These are phyloP conservation scores for Cyberlindnera xylosilytica DNA, from an alignment of 805 yeast genomes.

Conservation along the genomic window DNA sequence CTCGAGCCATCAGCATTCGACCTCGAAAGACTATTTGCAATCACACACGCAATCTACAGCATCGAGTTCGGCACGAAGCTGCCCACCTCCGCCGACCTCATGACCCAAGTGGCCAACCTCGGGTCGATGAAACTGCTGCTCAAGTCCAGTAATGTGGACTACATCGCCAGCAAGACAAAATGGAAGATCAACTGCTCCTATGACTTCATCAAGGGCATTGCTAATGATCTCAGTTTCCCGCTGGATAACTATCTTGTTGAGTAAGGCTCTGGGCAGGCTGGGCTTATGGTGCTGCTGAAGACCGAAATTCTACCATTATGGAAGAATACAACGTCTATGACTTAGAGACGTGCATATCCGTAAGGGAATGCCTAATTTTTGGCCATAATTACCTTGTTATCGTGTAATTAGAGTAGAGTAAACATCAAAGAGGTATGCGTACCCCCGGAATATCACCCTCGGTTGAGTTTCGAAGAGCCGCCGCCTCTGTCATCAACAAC, in stretches of 20 bases:
- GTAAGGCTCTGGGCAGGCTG: too few species aligned
- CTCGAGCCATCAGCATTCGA: conserved; percentile 73
- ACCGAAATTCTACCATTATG: too few species aligned
- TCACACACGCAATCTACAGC: conserved; percentile 65
- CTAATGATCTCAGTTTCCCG: conserved; percentile 63
- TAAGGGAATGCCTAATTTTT: too few species aligned
- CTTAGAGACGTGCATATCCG: too few species aligned
- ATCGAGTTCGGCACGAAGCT: conserved; percentile 34
- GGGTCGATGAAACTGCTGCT: conserved; percentile 31
- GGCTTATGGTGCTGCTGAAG: too few species aligned
- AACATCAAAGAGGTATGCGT: too few species aligned
- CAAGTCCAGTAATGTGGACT: conserved; percentile 42
- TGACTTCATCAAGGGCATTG: conserved; percentile 56
- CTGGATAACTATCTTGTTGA: conserved; percentile 58
- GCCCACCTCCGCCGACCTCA: conserved; percentile 32
- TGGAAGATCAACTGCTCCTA: conserved; percentile 80
- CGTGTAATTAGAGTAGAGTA: too few species aligned
- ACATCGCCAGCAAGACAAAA: conserved; percentile 61
- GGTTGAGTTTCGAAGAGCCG: too few species aligned
- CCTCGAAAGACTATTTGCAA: conserved; percentile 76
- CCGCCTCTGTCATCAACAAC: too few species aligned
- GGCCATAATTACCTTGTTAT: too few species aligned
- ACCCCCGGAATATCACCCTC: too few species aligned
- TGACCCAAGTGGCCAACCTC: conserved; percentile 33
- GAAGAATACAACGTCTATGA: too few species aligned